phyloP scores from a whole-genome alignment of 495 filamentous ascomycete genomes.

The Ramalina intermedia region DNA sequence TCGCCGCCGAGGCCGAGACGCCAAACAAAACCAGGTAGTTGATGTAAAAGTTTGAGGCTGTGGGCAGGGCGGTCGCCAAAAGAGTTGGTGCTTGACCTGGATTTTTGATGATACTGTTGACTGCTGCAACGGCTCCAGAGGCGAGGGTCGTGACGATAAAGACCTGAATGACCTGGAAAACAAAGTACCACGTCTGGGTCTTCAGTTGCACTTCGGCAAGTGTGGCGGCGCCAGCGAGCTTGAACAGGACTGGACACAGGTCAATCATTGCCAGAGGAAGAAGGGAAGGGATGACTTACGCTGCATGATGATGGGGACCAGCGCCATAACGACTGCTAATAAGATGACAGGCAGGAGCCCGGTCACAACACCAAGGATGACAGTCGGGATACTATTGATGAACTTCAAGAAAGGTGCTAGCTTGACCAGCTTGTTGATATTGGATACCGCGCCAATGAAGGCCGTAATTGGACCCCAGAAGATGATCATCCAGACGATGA shows the following conservation, averaged over 20 bases:
- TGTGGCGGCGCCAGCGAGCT: conserved; percentile 62
- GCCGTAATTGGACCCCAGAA: conserved; percentile 91
- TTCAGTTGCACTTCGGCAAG: conserved; percentile 64
- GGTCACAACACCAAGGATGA: conserved; percentile 66
- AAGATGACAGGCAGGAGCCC: conserved; percentile 68
- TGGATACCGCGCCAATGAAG: conserved; percentile 75
- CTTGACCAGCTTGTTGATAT: conserved; percentile 49
- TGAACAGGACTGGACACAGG: conserved; percentile 34
- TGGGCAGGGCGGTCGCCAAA: conserved; percentile 63
- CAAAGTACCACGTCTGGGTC: conserved; percentile 82
- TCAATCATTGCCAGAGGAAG: too few species aligned
- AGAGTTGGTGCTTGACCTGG: conserved; percentile 45
- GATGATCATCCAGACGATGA: conserved; percentile 65
- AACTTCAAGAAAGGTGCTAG: conserved; percentile 44
- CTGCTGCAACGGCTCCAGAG: conserved; percentile 43
- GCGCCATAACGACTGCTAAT: conserved; percentile 71
- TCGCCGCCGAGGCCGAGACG: conserved; percentile 58
- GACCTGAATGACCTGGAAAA: conserved; percentile 86
- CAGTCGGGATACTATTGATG: conserved; percentile 52
- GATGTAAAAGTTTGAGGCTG: conserved; percentile 82
- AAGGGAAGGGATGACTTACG: conserved; percentile 16
- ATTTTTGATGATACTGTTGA: conserved; percentile 42
- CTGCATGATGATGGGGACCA: conserved; percentile 76
- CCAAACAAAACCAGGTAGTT: conserved; percentile 89
- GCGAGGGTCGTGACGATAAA: conserved; percentile 76